phyloP scores from a whole-genome alignment of 1,284 basidiomycete species.

The Xerocomus minutiporus region DNA sequence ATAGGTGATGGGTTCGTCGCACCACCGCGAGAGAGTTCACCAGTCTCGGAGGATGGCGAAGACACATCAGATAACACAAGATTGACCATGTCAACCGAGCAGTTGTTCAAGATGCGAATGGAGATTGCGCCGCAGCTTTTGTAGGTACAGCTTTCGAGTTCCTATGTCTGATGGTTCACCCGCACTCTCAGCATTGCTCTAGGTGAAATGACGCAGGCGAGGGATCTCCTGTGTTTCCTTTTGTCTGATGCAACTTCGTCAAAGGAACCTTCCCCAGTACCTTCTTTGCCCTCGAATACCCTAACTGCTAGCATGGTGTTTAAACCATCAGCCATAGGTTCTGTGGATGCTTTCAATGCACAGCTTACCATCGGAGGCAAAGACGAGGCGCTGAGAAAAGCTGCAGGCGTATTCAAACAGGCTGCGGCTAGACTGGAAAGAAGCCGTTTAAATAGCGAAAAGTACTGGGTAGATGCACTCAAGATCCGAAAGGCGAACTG shows the following conservation, averaged over 20 bases:
- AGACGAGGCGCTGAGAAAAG: constrained; percentile 70
- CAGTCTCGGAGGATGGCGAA: constrained; percentile 29
- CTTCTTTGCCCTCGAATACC: constrained; percentile 32
- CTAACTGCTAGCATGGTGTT: constrained; percentile 63
- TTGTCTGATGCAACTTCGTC: constrained; percentile 40
- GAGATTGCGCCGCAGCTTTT: constrained; percentile 66
- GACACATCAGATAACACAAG: constrained; percentile 27
- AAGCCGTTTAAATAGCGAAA: constrained; percentile 54
- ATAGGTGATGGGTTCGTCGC: constrained; percentile 21
- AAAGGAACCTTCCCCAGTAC: constrained; percentile 20
- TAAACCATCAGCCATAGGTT: constrained; percentile 58
- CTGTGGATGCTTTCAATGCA: constrained; percentile 69
- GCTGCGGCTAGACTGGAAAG: constrained; percentile 68
- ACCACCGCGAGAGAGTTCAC: constrained; percentile 23
- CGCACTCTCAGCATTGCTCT: constrained; percentile 51
- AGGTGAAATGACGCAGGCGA: constrained; percentile 73
- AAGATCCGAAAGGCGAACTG: constrained; percentile 70
- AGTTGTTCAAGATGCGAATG: constrained; percentile 64
- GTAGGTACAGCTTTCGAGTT: constrained; percentile 40
- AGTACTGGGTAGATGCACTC: constrained; percentile 75
- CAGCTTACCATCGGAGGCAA: constrained; percentile 72
- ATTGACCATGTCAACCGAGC: constrained; percentile 66
- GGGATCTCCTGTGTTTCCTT: constrained; percentile 57
- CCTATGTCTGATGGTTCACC: constrained; percentile 15
- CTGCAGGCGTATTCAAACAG: constrained; percentile 60